Evolutionary conservation across 1,284 basidiomycete species (phyloP), one percentile per base, ranked within the genome.

Genomic region (Athelia sp.): DNA sequence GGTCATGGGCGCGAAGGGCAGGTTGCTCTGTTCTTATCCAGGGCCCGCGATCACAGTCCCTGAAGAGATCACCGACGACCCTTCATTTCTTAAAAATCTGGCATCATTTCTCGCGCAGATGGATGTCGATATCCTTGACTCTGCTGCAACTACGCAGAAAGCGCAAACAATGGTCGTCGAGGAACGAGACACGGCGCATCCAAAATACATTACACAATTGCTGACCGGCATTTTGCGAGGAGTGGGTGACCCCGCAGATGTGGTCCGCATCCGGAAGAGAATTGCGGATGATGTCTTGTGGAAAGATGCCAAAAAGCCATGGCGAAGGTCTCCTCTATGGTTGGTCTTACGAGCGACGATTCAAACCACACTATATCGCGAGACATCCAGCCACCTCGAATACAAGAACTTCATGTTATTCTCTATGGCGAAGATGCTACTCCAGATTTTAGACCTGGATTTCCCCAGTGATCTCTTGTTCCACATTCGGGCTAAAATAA

Each of bases 341-440:
- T 63, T 72, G 11, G 51, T 70, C 4, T 48, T 70, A 13, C 58
- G 67, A 22, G 63, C 73, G 3, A 56, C 56, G 0, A 51, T 79
- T 2, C 78, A 80, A 50, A 72, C 70, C 0, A 62, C 71, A 0
- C 58, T 77, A 8, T 46, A 52, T 15, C 34, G 44, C 8, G 34
- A 49, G n/a, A 43, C 42, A 22, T 55, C 48, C n/a, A 57, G 54
- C 4, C 47, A 45, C n/a, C 46, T 46, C 17, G 55, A 56, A 1
- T 81, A 79, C 62, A 80, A 80, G 51, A 19, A 43, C 1, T 80
- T 80, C 56, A 71, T 78, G 57, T 47, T 68, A 1, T 74, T 66
- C 46, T 57, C 74, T 24, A 61, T 75, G 53, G 58, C 68, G 3
- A 43, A 52, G 8, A 51, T 76, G 4, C 59, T 72, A 3, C 42